Percentiles rank a stretch among this genome's conserved stretches.
Conservation (phyloP, 257 asterid species). For the Scutellaria galericulata region DNA sequence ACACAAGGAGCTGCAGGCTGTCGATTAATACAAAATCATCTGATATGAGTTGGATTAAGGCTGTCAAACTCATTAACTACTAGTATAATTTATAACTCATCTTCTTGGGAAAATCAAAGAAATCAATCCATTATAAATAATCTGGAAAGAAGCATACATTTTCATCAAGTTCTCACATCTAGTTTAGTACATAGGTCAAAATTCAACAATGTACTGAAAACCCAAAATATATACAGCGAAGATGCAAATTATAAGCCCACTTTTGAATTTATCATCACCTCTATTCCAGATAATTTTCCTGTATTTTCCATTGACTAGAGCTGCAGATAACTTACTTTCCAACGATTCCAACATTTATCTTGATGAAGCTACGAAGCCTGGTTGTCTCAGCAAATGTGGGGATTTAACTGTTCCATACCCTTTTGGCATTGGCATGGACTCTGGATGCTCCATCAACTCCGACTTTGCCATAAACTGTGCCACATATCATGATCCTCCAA, state of each 20-base stretch:
- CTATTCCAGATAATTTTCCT: not conserved
- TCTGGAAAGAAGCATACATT: too few species aligned
- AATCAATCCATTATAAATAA: too few species aligned
- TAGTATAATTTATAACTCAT: not conserved
- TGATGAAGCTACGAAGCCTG: conserved; percentile 21
- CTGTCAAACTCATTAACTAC: too few species aligned
- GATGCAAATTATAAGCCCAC: not conserved
- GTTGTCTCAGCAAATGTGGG: conserved; percentile 44
- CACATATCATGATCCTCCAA: conserved; percentile 38
- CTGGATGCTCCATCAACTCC: conserved; percentile 37
- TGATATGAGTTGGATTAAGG: too few species aligned
- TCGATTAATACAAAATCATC: not conserved
- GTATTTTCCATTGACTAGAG: not conserved
- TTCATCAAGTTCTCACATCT: too few species aligned
- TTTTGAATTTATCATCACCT: not conserved
- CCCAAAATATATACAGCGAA: not conserved
- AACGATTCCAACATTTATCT: conserved; percentile 9
- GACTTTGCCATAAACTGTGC: conserved; percentile 37
- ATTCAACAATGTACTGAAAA: not conserved
- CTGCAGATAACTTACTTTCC: not conserved
- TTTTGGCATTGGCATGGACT: conserved; percentile 38
- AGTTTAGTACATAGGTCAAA: not conserved
- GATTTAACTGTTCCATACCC: conserved; percentile 39
- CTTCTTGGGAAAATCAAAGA: not conserved
- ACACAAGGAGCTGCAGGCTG: not conserved